Evolutionary conservation across 495 filamentous ascomycete species (phyloP).

Genomic region (Xylaria longipes): DNA sequence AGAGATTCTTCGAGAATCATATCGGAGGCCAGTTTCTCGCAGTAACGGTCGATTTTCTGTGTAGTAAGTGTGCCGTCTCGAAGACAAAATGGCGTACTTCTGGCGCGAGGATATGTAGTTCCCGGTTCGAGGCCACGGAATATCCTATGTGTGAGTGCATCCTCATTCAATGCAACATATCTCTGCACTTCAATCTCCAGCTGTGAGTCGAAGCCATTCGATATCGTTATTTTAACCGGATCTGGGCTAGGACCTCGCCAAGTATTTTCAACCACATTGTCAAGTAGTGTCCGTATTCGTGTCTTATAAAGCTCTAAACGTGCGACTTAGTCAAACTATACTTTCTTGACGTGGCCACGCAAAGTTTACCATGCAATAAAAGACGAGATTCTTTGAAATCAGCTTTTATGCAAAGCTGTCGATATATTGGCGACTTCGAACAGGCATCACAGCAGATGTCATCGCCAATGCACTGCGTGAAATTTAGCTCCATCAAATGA

Average conservation of each 20-base stretch:
- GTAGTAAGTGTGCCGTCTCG: conserved; percentile 8
- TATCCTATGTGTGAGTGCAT: conserved; percentile 16
- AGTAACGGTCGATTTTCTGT: conserved; percentile 20
- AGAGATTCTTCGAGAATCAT: conserved; percentile 14
- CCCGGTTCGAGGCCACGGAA: conserved; percentile 19
- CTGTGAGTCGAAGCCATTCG: conserved; percentile 10
- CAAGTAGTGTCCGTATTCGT: conserved; percentile 12
- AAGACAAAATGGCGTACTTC: conserved; percentile 11
- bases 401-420: conserved; percentile 12
- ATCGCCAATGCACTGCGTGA: neutral
- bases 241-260: neutral
- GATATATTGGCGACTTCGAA: conserved; percentile 16
- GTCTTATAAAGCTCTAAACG: conserved; percentile 9
- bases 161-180: neutral
- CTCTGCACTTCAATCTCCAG: conserved; percentile 16
- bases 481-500: neutral
- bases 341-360: neutral
- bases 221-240: neutral
- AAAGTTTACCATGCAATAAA: neutral
- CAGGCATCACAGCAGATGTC: conserved; percentile 6
- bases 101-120: neutral
- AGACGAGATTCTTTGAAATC: conserved; percentile 20
- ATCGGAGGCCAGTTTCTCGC: conserved; percentile 7
- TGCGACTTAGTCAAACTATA: neutral
- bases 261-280: neutral